phyloP scores from a whole-genome alignment of 495 filamentous ascomycete genomes.

The Aspergillus ostianus region DNA sequence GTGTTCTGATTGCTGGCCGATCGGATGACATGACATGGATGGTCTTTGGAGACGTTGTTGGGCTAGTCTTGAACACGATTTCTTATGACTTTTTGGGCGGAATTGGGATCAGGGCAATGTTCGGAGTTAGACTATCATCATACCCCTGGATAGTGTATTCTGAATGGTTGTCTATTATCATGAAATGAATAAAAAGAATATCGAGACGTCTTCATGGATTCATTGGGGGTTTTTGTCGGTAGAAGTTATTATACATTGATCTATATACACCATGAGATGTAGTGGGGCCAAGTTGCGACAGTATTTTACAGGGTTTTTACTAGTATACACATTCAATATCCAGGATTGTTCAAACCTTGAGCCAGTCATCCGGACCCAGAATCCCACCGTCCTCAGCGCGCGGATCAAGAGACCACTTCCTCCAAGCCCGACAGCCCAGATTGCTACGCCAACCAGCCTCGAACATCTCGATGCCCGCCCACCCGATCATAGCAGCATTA shows the following conservation, averaged over 20 bases:
- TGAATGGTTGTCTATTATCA: constrained; percentile 2
- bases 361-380: constrained; percentile 44
- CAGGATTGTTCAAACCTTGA: constrained; percentile 2
- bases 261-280: constrained; percentile 6
- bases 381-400: constrained; percentile 51
- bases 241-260: not conserved
- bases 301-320: constrained; percentile 13
- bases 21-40: constrained; percentile 5
- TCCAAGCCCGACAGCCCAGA: constrained; percentile 55
- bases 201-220: not conserved
- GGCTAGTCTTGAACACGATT: not conserved
- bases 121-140: not conserved
- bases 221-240: too few species aligned
- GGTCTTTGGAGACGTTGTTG: not conserved
- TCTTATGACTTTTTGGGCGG: not conserved
- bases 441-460: constrained; percentile 69
- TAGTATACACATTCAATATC: constrained; percentile 20
- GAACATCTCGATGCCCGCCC: constrained; percentile 91
- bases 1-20: constrained; percentile 15
- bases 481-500: constrained; percentile 98
- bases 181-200: not conserved
- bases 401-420: constrained; percentile 79
- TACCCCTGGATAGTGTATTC: not conserved
- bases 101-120: not conserved
- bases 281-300: not conserved